Conservation (phyloP, 179 eudicot species). For the Spinacia oleracea region DNA sequence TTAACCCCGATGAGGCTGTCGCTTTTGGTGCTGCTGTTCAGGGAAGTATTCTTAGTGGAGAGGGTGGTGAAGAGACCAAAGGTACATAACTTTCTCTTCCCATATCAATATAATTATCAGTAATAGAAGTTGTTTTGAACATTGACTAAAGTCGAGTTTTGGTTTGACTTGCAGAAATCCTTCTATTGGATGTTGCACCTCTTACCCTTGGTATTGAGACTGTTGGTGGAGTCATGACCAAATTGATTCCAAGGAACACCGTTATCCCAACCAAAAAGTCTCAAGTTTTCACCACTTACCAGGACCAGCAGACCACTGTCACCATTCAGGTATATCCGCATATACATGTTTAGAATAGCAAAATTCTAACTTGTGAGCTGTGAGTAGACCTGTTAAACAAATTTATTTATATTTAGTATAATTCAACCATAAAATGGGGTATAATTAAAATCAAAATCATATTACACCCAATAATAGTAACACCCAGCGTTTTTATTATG, state of each 20-base stretch:
- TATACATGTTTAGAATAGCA: background rate
- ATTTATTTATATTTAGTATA: no score
- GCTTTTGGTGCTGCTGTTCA: slow-evolving; percentile 52
- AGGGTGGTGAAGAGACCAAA: slow-evolving; percentile 50
- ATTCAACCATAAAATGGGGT: no score
- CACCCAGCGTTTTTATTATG: no score
- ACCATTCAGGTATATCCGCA: slow-evolving; percentile 45
- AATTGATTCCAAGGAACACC: slow-evolving; percentile 48
- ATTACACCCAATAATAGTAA: no score
- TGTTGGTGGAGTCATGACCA: slow-evolving; percentile 48
- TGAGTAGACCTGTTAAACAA: no score
- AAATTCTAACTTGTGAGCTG: no score
- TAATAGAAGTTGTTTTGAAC: background rate
- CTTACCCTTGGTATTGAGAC: slow-evolving; percentile 49
- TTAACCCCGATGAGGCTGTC: slow-evolving; percentile 49
- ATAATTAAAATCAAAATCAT: no score
- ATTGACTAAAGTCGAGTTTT: background rate
- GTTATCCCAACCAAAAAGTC: slow-evolving; percentile 52
- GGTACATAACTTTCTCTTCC: slow-evolving; percentile 19
- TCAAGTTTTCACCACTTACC: slow-evolving; percentile 47
- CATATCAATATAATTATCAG: no score
- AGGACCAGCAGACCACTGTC: slow-evolving; percentile 50
- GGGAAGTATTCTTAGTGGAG: slow-evolving; percentile 46
- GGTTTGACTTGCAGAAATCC: slow-evolving; percentile 32
- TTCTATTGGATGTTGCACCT: slow-evolving; percentile 49